Evolutionary conservation across 2,329 filamentous ascomycete species (phyloP), one percentile per base, ranked within the genome.

Genomic region (Elsinoe perseae): DNA sequence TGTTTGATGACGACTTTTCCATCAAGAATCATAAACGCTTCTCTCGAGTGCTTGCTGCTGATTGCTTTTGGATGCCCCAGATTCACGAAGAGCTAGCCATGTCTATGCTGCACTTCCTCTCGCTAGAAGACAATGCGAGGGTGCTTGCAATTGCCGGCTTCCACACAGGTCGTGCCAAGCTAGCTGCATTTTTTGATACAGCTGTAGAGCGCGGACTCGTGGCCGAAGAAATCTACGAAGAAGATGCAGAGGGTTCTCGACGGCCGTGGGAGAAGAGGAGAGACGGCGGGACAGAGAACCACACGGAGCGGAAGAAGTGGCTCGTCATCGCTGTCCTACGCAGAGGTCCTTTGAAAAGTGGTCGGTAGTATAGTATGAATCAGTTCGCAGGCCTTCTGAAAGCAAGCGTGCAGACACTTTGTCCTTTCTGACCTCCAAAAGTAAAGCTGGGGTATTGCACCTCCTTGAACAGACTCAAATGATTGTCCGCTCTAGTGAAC

Each of bases 391-490:
- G n/a, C 23, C 52, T 34, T 64, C 84, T 63, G 69, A 96, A 95
- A 67, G 88, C 92, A 55, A 96, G 70, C 58, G 87, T 95, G 65
- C 86, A 92, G 38, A 97, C 89, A 1, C 87, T 89, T 75, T 93
- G 88, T 1, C 92, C 92, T 67, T 89, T 87, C 69, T 83, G 82
- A 4, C 92, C 92, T 0, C 90, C 92, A 74, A 96, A 98, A 57
- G 82, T 86, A 70, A 95, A 97, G 54, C 83, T 86, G 20, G 83
- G 87, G 70, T 97, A 97, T 66, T 85, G 81, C 56, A 95, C 83
- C 63, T 81, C 79, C 1, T 81, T 84, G 55, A 81, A 83, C 57
- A 83, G 80, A 59, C 75, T 74, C 63, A 95, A 77, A 50, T 74
- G 66, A 50, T 69, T 70, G 2, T 70, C 74, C 2, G 63, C 62